phyloP scores from a whole-genome alignment of 371 early-diverging fungal genomes.

The Phascolomyces articulosus region DNA sequence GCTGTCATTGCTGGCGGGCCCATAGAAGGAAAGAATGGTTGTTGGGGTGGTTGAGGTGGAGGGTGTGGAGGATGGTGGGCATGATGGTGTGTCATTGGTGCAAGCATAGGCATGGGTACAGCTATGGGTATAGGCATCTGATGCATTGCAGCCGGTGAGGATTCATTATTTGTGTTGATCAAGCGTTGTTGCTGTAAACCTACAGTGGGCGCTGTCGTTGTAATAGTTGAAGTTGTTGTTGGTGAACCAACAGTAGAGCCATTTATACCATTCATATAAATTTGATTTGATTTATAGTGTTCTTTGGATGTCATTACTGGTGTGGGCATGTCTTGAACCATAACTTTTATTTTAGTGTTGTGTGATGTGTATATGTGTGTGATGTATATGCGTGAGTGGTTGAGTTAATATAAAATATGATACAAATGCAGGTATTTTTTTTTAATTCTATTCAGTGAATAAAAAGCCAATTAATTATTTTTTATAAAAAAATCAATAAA shows the following conservation, averaged over 20 bases:
- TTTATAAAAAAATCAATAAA: background rate
- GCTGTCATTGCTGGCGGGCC: background rate
- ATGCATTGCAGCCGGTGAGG: conserved; percentile 6
- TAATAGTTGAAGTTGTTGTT: conserved; percentile 3
- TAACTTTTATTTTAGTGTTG: conserved; percentile 1
- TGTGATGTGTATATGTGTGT: no score
- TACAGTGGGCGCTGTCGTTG: background rate
- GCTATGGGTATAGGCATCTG: conserved; percentile 22
- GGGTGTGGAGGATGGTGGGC: conserved; percentile 10
- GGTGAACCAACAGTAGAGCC: background rate
- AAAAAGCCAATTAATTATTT: background rate
- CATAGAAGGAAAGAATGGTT: conserved; percentile 18
- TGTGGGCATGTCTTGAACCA: conserved; percentile 22
- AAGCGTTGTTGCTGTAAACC: background rate
- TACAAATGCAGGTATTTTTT: conserved; percentile 8
- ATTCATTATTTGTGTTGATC: conserved; percentile 2
- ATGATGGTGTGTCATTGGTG: conserved; percentile 8
- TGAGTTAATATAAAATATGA: background rate
- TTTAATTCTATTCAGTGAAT: conserved; percentile 42
- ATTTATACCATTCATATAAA: conserved; percentile 13
- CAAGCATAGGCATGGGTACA: conserved; percentile 14
- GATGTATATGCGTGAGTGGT: background rate
- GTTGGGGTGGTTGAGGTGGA: conserved; percentile 9
- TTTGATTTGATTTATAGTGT: conserved; percentile 6
- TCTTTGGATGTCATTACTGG: conserved; percentile 12